Percentiles rank a stretch among this genome's conserved stretches.
phyloP scores from a whole-genome alignment of 495 filamentous ascomycete species.

The Penicillium cosmopolitanum region DNA sequence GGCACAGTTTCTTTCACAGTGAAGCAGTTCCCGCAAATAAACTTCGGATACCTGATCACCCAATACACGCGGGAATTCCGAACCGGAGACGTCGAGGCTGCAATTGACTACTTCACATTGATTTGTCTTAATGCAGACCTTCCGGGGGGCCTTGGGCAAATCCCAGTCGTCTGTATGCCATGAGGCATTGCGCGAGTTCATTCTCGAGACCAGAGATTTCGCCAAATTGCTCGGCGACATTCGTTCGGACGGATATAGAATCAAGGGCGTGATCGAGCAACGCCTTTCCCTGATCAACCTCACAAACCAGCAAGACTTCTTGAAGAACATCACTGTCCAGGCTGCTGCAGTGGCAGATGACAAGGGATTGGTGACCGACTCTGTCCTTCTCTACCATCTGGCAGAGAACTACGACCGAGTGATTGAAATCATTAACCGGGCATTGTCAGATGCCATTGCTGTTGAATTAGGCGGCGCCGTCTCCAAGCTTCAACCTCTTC shows the following conservation, averaged over 20 bases:
- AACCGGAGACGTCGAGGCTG: conserved; percentile 79
- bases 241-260: conserved; percentile 74
- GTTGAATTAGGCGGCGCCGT: conserved; percentile 78
- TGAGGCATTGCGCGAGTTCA: conserved; percentile 91
- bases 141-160: conserved; percentile 68
- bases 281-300: conserved; percentile 84
- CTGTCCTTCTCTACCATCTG: conserved; percentile 91
- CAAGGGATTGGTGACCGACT: conserved; percentile 87
- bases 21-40: conserved; percentile 83
- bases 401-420: conserved; percentile 94
- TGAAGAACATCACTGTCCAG: conserved; percentile 83
- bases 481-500: conserved; percentile 75
- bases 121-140: conserved; percentile 94
- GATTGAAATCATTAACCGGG: conserved; percentile 82
- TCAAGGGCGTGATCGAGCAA: conserved; percentile 85
- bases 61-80: conserved; percentile 97
- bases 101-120: conserved; percentile 89
- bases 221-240: conserved; percentile 93
- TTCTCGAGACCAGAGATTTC: conserved; percentile 92
- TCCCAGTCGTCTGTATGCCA: conserved; percentile 84
- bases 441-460: conserved; percentile 84
- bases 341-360: conserved; percentile 92
- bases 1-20: conserved; percentile 65
- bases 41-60: conserved; percentile 89
- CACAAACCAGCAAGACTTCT: conserved; percentile 76